Evolutionary conservation across 345 rosid species (phyloP).

Genomic region (Hibiscus syriacus): DNA sequence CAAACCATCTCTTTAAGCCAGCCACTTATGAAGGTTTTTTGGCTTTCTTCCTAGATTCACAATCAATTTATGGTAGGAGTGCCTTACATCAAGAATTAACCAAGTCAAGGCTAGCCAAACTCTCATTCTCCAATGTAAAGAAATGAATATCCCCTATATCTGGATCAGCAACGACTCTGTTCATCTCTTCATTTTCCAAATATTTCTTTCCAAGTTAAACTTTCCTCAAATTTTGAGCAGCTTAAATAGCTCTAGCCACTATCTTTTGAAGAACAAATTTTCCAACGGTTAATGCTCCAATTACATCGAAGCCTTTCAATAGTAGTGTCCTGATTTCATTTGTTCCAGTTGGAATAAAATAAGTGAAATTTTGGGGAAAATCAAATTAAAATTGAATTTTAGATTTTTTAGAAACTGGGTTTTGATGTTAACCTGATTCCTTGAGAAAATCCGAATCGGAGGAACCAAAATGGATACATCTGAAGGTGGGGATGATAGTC

Average conservation of each 20-base stretch:
- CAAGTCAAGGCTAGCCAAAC: conserved; percentile 28
- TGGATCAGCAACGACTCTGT: conserved; percentile 60
- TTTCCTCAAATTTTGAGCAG: conserved; percentile 46
- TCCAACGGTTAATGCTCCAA: conserved; percentile 56
- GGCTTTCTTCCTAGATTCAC: no score
- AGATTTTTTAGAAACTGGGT: not conserved
- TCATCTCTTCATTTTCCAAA: conserved; percentile 24
- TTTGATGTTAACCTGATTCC: conserved; percentile 54
- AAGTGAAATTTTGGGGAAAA: not conserved
- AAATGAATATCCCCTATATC: conserved; percentile 36
- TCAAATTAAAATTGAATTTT: not conserved
- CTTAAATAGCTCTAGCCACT: conserved; percentile 43
- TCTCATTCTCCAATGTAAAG: conserved; percentile 42
- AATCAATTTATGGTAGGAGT: no score
- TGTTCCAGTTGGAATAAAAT: conserved; percentile 23
- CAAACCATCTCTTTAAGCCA: no score
- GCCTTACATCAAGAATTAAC: no score
- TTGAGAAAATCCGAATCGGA: conserved; percentile 40
- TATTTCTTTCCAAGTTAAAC: conserved; percentile 34
- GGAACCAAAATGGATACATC: conserved; percentile 45
- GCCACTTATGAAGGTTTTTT: no score
- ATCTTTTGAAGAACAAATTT: conserved; percentile 32
- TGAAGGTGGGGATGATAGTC: conserved; percentile 68
- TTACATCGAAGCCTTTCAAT: conserved; percentile 60
- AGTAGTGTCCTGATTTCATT: conserved; percentile 62